These are phyloP conservation scores for Entoloma clypeatum DNA, from an alignment of 1,284 basidiomycete species.

Conservation along the genomic window DNA sequence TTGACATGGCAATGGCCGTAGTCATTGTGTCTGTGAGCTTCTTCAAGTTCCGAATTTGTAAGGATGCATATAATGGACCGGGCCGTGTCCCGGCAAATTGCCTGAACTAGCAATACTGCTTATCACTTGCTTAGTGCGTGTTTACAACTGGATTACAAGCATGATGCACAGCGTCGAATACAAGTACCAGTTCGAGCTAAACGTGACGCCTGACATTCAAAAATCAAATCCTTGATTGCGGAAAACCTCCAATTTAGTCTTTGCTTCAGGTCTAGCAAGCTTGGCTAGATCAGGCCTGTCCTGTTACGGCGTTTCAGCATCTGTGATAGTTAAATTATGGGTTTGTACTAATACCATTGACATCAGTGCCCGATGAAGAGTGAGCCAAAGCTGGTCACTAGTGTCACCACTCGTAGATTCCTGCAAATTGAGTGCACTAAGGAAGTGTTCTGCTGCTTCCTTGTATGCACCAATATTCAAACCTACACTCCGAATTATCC, in stretches of 20 bases:
- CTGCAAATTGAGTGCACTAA: slow-evolving; percentile 87
- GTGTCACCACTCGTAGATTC: slow-evolving; percentile 62
- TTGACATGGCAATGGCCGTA: slow-evolving; percentile 33
- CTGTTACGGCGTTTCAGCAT: slow-evolving; percentile 31
- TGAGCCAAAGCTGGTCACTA: slow-evolving; percentile 87
- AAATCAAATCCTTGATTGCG: slow-evolving; percentile 84
- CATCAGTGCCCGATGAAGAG: slow-evolving; percentile 81
- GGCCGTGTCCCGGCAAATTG: slow-evolving; percentile 1
- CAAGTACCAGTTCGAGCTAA: too few relatives aligned
- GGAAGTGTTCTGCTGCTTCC: slow-evolving; percentile 96
- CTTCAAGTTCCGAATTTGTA: not conserved
- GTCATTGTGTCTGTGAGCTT: not conserved
- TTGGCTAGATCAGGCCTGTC: slow-evolving; percentile 64
- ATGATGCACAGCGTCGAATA: too few relatives aligned
- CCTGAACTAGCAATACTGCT: not conserved
- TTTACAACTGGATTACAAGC: too few relatives aligned
- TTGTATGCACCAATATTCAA: slow-evolving; percentile 94
- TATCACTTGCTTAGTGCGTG: too few relatives aligned
- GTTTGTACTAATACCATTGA: slow-evolving; percentile 67
- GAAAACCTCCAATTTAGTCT: slow-evolving; percentile 60
- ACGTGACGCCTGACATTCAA: slow-evolving; percentile 32
- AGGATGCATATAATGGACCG: not conserved
- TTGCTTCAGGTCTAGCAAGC: slow-evolving; percentile 50
- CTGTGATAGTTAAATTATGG: slow-evolving; percentile 3
- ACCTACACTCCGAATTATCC: slow-evolving; percentile 42